Evolutionary conservation across 768 basidiomycete genomes (phyloP), one percentile per base, ranked within the genome.

Genomic region (Boletus rubropictus): DNA sequence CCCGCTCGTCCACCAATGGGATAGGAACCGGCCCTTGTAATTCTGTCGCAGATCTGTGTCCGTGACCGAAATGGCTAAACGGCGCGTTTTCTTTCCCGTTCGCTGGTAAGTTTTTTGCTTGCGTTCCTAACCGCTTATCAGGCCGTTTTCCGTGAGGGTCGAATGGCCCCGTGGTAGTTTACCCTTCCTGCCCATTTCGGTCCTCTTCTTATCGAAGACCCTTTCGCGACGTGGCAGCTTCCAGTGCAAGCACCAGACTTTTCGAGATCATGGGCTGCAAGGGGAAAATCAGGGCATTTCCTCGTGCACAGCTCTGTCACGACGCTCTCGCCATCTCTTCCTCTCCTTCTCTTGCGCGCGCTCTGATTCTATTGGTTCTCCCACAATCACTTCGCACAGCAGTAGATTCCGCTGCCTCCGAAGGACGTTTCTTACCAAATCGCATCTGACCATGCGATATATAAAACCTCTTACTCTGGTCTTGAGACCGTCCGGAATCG

Each of bases 321-420:
- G 46, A 29, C 48, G 40, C 39, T 25, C 43, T 51, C 39, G 18
- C 27, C 20, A 22, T 34, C 28, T 9, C 46, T 15, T 36, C 46
- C 42, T 33, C 22, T 37, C 48, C 7, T 21, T 22, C 15, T 4
- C 20, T n/a, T 39, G 28, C 25, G 32, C 42, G 36, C 44, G 41
- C 46, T 28, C 47, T 42, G 39, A 42, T 39, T 42, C 24, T 45
- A 44, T 56, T 37, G 17, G 2, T 44, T 60, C 55, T 65, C 63
- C 63, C 63, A 65, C 63, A 65, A 67, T 64, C 50, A 67, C 63
- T 58, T 67, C 60, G 60, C 58, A 45, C 39, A 43, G 32, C 47
- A 44, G 46, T 60, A 48, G 51, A 52, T 55, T 63, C 55, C 53
- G 65, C 56, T 67, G 47, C 36, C 53, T 49, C 65, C 61, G 58